These are phyloP conservation scores for Pichia sp. DNA, from an alignment of 1,139 yeast genomes.

Conservation along the genomic window DNA sequence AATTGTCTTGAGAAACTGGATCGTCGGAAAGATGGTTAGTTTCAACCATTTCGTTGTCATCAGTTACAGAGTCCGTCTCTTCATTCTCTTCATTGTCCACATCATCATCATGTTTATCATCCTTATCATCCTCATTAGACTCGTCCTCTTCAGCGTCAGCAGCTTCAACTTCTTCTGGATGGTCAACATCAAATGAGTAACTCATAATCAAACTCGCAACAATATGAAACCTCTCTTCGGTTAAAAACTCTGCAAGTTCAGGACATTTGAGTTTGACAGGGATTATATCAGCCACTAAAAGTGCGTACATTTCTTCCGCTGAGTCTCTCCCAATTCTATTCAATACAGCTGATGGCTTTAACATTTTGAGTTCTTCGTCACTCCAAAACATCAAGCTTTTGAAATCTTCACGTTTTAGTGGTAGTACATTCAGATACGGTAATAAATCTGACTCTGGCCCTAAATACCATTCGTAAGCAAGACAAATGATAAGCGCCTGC, in stretches of 20 bases:
- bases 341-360: slow-evolving; percentile 65
- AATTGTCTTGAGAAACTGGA: slow-evolving; percentile 33
- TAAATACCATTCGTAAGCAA: slow-evolving; percentile 50
- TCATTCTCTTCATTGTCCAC: slow-evolving; percentile 9
- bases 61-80: slow-evolving; percentile 10
- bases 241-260: slow-evolving; percentile 25
- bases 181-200: slow-evolving; percentile 59
- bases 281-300: slow-evolving; percentile 30
- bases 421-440: slow-evolving; percentile 66
- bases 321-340: slow-evolving; percentile 63
- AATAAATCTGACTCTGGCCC: slow-evolving; percentile 51
- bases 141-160: slow-evolving; percentile 17
- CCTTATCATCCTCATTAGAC: slow-evolving; percentile 25
- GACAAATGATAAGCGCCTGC: slow-evolving; percentile 65
- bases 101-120: slow-evolving; percentile 10
- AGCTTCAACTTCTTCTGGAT: slow-evolving; percentile 29
- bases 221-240: slow-evolving; percentile 54
- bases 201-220: slow-evolving; percentile 68
- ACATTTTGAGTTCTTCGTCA: slow-evolving; percentile 39
- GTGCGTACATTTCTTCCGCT: slow-evolving; percentile 54
- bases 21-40: slow-evolving; percentile 12
- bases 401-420: slow-evolving; percentile 37
- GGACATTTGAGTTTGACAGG: slow-evolving; percentile 22
- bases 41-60: slow-evolving; percentile 10
- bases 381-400: slow-evolving; percentile 79